Base-by-base conservation (phyloP, 352 stramenopile genomes). In the Elongisporangium senticosum region DNA sequence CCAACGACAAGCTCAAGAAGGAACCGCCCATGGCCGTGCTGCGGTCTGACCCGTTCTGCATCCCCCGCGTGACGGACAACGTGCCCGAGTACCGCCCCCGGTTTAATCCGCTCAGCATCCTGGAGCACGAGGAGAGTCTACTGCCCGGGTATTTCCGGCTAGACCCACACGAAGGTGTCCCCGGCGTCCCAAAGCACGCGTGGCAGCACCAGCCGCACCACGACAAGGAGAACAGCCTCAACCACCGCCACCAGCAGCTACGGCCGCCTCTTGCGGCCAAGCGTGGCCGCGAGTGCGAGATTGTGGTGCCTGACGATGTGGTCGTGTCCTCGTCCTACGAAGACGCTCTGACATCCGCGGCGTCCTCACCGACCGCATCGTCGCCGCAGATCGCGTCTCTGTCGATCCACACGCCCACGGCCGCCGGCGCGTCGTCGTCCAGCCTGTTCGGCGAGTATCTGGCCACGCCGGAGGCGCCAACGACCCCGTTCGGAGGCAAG, bases 21-120 rank as follows among this genome's bases (percentile, higher is more conserved):
- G 61, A 83, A 48, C 69, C 74, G 11, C 64, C 77, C 7, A 74
- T 74, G 2, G 51, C 73, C 24, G 77, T 87, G 53, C 58, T 87
- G 28, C 58, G 72, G 20, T 80, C 62, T 4, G 79, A 89, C 56
- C 79, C 82, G 57, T 91, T 87, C 57, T 86, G 76, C 37, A 91
- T 91, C 61, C 82, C 82, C 17, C 68, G 82, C 24, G 72, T 83
- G 23, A 87, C 82, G 15, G 82, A 91, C 69, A 88, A 88, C 59
- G 82, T 89, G 40, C 55, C 65, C 13, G 79, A 84, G 53, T 91
- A 91, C 64, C 71, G 78, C 0, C 82, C 82, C 0, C 72, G 67
- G 53, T 81, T 89, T 59, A 91, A 91, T 57, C 79, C 82, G 49
- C 56, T 87, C 47, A 88, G 72, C 53, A 89, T 91, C 56, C 73